A percentile compares a stretch with the other conserved stretches of the same genome.
Evolutionary conservation across 768 basidiomycete genomes (phyloP).

Genomic region (Podaxis sp.): DNA sequence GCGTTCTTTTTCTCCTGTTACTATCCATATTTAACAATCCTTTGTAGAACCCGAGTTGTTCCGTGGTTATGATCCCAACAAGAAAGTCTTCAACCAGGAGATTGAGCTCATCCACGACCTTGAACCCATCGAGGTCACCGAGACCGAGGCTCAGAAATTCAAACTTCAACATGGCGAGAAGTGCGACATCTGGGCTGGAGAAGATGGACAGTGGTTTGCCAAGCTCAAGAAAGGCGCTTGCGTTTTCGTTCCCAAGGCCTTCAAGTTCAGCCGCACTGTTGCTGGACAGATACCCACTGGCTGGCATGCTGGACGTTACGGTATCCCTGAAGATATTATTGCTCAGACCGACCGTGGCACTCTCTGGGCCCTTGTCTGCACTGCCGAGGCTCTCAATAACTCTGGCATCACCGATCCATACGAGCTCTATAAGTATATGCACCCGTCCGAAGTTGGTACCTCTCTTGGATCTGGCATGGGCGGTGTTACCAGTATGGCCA

Average conservation of each 20-base stretch:
- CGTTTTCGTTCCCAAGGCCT: conserved; percentile 89
- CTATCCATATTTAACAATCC: conserved; percentile 13
- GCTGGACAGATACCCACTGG: conserved; percentile 97
- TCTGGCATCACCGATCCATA: conserved; percentile 98
- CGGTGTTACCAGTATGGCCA: conserved; percentile 81
- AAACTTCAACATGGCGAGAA: conserved; percentile 96
- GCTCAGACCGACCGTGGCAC: conserved; percentile 90
- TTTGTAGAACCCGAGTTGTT: conserved; percentile 89
- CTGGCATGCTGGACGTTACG: conserved; percentile 95
- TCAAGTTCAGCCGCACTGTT: conserved; percentile 91
- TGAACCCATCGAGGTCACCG: conserved; percentile 91
- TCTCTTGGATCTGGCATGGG: conserved; percentile 97
- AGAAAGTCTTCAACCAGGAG: conserved; percentile 97
- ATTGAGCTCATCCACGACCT: conserved; percentile 95
- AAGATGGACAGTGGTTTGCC: conserved; percentile 94
- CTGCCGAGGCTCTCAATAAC: conserved; percentile 93
- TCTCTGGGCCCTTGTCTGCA: conserved; percentile 92
- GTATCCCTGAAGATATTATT: conserved; percentile 94
- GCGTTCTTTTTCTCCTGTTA: conserved; percentile 20
- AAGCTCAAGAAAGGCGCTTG: conserved; percentile 99
- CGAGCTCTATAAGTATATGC: conserved; percentile 94
- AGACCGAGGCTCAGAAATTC: conserved; percentile 90
- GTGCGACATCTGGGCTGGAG: conserved; percentile 90
- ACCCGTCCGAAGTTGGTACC: conserved; percentile 95
- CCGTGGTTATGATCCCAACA: conserved; percentile 96